Conservation (phyloP, 2,329 filamentous ascomycete species). For the Aspergillus terreus region DNA sequence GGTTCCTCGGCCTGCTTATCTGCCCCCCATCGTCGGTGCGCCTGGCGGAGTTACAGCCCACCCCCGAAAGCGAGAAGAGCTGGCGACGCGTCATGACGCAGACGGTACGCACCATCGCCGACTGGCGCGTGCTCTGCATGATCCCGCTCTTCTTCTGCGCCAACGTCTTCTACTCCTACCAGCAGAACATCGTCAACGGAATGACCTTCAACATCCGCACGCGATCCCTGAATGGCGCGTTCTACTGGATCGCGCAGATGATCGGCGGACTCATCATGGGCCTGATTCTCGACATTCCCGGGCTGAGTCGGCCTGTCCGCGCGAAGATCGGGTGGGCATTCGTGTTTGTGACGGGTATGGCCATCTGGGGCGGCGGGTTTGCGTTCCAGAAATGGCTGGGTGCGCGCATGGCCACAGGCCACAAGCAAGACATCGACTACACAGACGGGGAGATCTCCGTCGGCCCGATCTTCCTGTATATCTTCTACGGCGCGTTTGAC, state of each 20-base stretch:
- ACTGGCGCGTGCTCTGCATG: conserved; percentile 48
- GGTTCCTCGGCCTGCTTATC: conserved; percentile 46
- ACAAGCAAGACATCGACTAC: conserved; percentile 48
- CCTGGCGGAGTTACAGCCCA: conserved; percentile 34
- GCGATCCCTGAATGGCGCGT: conserved; percentile 52
- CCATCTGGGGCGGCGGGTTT: conserved; percentile 61
- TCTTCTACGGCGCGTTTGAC: conserved; percentile 68
- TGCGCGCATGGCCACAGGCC: conserved; percentile 33
- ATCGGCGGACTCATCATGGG: conserved; percentile 48
- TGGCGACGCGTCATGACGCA: conserved; percentile 29
- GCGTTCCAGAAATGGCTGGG: conserved; percentile 60
- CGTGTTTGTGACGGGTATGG: conserved; percentile 50
- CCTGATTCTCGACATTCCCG: conserved; percentile 37
- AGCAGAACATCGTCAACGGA: conserved; percentile 55
- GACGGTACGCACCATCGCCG: conserved; percentile 33
- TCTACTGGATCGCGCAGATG: conserved; percentile 58
- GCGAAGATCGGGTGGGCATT: conserved; percentile 47
- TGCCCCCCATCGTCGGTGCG: conserved; percentile 46
- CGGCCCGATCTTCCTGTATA: conserved; percentile 66
- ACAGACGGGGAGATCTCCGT: conserved; percentile 48
- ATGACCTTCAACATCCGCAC: conserved; percentile 54
- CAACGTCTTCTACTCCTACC: conserved; percentile 57
- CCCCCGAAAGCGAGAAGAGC: conserved; percentile 39
- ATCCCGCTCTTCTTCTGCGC: conserved; percentile 55
- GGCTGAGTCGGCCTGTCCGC: conserved; percentile 43